phyloP scores from a whole-genome alignment of 2,329 filamentous ascomycete genomes.

The Fusarium praegraminearum region DNA sequence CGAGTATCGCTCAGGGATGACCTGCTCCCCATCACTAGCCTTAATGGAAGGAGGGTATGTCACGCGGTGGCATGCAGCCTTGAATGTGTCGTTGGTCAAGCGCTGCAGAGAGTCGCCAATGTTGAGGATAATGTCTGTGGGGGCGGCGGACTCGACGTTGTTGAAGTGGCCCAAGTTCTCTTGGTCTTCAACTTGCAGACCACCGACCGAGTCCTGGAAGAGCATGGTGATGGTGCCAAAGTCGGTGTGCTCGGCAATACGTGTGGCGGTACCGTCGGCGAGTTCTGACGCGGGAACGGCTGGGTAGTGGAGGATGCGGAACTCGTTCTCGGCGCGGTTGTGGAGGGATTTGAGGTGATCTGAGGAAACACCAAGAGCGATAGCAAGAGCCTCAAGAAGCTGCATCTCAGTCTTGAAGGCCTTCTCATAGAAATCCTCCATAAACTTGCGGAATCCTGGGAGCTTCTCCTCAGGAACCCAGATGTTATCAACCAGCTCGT shows the following conservation, averaged over 20 bases:
- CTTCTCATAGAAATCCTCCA: conserved; percentile 71
- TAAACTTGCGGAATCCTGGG: conserved; percentile 44
- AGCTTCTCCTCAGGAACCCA: conserved; percentile 47
- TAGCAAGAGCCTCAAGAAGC: conserved; percentile 80
- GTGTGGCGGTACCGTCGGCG: conserved; percentile 43
- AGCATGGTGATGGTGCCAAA: conserved; percentile 52
- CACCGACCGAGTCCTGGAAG: conserved; percentile 48
- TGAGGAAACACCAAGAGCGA: conserved; percentile 76
- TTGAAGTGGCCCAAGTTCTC: conserved; percentile 42
- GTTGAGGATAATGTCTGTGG: conserved; percentile 54
- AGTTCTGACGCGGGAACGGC: conserved; percentile 49
- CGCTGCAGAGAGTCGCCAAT: conserved; percentile 56
- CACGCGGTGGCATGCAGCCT: conserved; percentile 53
- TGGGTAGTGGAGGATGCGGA: conserved; percentile 69
- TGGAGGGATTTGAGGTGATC: conserved; percentile 76
- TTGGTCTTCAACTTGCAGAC: conserved; percentile 49
- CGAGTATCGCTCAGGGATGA: conserved; percentile 47
- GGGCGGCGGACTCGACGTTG: conserved; percentile 42
- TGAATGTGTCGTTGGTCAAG: conserved; percentile 53
- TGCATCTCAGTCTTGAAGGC: conserved; percentile 79
- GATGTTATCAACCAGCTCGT: conserved; percentile 47
- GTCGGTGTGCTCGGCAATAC: conserved; percentile 52
- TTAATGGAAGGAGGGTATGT: conserved; percentile 44
- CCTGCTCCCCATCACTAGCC: conserved; percentile 29
- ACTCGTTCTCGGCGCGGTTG: conserved; percentile 67